Conservation (phyloP, 208 protist genomes). For the Wallacemonas sp. region DNA sequence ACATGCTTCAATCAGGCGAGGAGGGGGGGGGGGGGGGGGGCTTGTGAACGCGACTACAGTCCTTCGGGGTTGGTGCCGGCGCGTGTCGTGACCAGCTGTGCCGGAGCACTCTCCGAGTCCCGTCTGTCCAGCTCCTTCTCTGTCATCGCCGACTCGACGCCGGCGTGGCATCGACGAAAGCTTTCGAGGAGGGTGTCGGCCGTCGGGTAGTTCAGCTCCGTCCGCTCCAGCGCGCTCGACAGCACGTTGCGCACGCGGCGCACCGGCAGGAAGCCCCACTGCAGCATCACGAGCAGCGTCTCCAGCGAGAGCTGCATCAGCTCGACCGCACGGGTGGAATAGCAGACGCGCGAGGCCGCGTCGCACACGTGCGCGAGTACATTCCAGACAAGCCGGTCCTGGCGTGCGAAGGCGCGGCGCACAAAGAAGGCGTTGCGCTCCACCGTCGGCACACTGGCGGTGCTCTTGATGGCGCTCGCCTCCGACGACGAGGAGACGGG, state of each 20-base stretch:
- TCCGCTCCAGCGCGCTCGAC: not conserved
- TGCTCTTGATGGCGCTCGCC: not conserved
- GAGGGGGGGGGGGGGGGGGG: too few relatives aligned
- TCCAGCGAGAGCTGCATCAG: conserved; percentile 45
- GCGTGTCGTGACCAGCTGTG: too few relatives aligned
- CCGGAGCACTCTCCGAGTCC: too few relatives aligned
- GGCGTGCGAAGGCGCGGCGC: conserved; percentile 21
- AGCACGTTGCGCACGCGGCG: not conserved
- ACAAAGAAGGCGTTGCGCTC: conserved; percentile 44
- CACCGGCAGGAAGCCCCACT: conserved; percentile 20
- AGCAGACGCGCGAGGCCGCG: conserved; percentile 19
- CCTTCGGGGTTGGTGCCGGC: too few relatives aligned
- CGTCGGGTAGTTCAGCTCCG: conserved; percentile 18
- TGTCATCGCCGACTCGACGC: not conserved
- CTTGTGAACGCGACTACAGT: too few relatives aligned
- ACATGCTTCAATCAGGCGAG: too few relatives aligned
- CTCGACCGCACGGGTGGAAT: conserved; percentile 35
- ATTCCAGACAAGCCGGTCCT: conserved; percentile 27
- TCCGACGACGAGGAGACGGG: conserved; percentile 1
- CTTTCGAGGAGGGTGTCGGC: not conserved
- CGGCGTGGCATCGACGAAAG: conserved; percentile 11
- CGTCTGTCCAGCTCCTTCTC: not conserved
- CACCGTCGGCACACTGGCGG: not conserved
- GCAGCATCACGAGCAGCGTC: conserved; percentile 38
- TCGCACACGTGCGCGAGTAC: conserved; percentile 11